Evolutionary conservation across 805 yeast species (phyloP), one percentile per base, ranked within the genome.

Genomic region (Candida methanosorbosa): DNA sequence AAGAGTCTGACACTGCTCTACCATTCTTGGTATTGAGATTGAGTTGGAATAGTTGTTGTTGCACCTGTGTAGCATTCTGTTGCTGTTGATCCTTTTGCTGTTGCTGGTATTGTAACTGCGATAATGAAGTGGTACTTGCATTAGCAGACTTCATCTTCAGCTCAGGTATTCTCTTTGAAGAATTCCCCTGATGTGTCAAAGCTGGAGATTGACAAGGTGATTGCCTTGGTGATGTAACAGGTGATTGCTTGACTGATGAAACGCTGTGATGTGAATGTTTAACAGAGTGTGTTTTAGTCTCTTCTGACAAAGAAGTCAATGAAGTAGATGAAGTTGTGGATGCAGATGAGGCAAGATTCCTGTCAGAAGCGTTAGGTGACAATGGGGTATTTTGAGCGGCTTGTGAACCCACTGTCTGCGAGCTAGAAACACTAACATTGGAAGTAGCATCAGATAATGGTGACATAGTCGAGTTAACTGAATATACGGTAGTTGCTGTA

Each of bases 201-300:
- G 32, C 33, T 31, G 37, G 39, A 27, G 19, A 38, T 33, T 34
- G 42, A 27, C 21, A 21, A 27, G 12, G 42, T 27, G 30, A 28
- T 5, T 8, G 18, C 4, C 4, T 18, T 13, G 30, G 30, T 5
- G 30, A 28, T 28, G 8, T 14, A 9, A 5, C 17, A 17, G 6
- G 15, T 5, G 15, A 11, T 14, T 11, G n/a, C 7, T 5, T 26
- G 18, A 26, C 18, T 16, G n/a, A 14, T 24, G 19, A 23, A 20
- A n/a, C 22, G 18, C 11, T 31, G 28, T 5, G 17, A 31, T 31
- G 14, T 14, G 16, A 25, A 16, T 15, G 18, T 16, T 15, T 30
- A 15, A 17, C 15, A 16, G 23, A 18, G 5, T 22, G 17, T 3
- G 32, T 16, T 17, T 22, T 24, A 8, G 32, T 16, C 18, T 14